Evolutionary conservation across 257 asterid species (phyloP).

Genomic region (Hygrophila difformis): DNA sequence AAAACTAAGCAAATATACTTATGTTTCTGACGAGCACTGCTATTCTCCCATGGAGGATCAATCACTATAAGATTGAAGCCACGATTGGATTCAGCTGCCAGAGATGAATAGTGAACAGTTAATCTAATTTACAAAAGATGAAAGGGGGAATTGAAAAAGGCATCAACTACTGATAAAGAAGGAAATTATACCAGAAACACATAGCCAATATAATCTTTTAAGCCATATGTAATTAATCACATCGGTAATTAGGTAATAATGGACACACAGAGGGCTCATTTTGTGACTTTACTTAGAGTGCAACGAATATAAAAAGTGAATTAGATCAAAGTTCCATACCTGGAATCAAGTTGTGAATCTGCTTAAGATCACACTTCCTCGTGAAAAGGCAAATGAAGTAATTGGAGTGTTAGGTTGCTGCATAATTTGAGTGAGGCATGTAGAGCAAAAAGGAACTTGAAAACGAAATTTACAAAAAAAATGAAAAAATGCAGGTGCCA

Average conservation of each 20-base stretch:
- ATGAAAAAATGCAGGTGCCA: conserved; percentile 5
- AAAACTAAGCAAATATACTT: conserved; percentile 48
- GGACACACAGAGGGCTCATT: neutral
- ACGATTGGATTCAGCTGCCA: conserved; percentile 57
- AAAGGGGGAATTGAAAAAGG: no score
- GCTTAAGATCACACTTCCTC: conserved; percentile 67
- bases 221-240: conserved; percentile 1
- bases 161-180: neutral
- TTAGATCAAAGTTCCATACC: conserved; percentile 31
- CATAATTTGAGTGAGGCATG: no score
- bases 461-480: neutral
- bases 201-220: no score
- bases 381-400: conserved; percentile 21
- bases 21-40: conserved; percentile 85
- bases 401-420: conserved; percentile 14
- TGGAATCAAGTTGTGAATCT: conserved; percentile 57
- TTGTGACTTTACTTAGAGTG: neutral
- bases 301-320: neutral
- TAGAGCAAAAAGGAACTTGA: no score
- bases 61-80: conserved; percentile 83
- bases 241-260: neutral
- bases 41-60: conserved; percentile 98
- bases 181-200: no score
- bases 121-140: conserved; percentile 6
- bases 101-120: conserved; percentile 15